phyloP scores from a whole-genome alignment of 495 filamentous ascomycete species.

The Aspergillus homomorphus region DNA sequence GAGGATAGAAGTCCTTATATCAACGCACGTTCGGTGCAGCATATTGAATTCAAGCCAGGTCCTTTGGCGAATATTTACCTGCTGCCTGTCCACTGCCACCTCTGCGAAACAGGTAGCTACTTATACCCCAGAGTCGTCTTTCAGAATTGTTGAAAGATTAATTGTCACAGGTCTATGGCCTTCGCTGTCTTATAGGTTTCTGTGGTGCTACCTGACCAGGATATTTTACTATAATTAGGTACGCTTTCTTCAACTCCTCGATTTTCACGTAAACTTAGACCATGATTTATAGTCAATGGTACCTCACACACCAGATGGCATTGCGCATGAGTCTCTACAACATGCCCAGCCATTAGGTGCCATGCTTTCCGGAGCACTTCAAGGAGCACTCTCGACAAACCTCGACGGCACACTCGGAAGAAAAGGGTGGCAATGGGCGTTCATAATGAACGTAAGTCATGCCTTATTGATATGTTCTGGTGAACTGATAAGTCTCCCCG shows the following conservation, averaged over 20 bases:
- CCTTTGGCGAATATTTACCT: conserved; percentile 19
- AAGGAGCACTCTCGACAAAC: conserved; percentile 23
- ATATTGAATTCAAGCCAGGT: conserved; percentile 5
- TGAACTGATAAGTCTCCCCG: background rate
- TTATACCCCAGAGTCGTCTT: background rate
- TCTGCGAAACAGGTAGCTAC: conserved; percentile 15
- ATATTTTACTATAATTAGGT: conserved; percentile 22
- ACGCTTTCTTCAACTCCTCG: background rate
- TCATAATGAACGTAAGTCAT: conserved; percentile 20
- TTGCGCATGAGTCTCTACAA: conserved; percentile 21
- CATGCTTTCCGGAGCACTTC: conserved; percentile 27
- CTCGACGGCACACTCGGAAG: conserved; percentile 18
- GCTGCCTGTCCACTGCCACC: conserved; percentile 17
- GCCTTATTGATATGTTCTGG: background rate
- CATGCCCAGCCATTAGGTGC: conserved; percentile 20
- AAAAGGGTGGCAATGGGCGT: conserved; percentile 25
- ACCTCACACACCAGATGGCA: conserved; percentile 17
- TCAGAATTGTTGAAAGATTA: background rate
- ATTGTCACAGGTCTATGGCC: conserved; percentile 10
- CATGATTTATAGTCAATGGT: conserved; percentile 15
- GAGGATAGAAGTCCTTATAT: conserved; percentile 5
- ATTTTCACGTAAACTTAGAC: background rate
- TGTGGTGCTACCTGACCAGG: conserved; percentile 19
- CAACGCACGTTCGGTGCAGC: background rate
- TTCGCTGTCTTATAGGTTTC: conserved; percentile 20